Conservation (phyloP, 1,139 yeast species). For the Hansenula sp. region DNA sequence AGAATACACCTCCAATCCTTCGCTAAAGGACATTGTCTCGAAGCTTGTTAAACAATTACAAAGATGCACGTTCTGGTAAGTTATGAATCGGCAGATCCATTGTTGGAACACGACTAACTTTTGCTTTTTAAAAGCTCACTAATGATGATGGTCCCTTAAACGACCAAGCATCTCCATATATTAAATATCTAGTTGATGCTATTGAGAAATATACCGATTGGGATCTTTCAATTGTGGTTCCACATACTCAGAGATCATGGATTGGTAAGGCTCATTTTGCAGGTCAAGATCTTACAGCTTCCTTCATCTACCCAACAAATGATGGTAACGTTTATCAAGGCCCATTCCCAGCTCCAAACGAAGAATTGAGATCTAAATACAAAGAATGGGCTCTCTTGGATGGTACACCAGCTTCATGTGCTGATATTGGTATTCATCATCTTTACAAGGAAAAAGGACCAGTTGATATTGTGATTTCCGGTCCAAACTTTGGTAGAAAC, state of each 20-base stretch:
- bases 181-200: conserved; percentile 75
- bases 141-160: conserved; percentile 97
- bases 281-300: conserved; percentile 66
- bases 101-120: background rate
- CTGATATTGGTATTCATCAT: conserved; percentile 85
- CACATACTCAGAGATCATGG: conserved; percentile 85
- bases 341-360: conserved; percentile 54
- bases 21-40: too few species aligned
- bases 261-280: conserved; percentile 97
- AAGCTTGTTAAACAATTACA: too few species aligned
- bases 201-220: conserved; percentile 64
- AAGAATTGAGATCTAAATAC: conserved; percentile 30
- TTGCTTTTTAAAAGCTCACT: conserved; percentile 40
- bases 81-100: too few species aligned
- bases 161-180: conserved; percentile 77
- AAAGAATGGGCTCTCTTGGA: conserved; percentile 85
- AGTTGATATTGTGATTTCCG: conserved; percentile 83
- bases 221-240: conserved; percentile 82
- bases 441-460: conserved; percentile 51
- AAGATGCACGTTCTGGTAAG: background rate
- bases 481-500: conserved; percentile 94
- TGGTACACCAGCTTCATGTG: conserved; percentile 95
- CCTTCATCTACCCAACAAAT: conserved; percentile 55
- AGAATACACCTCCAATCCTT: too few species aligned
- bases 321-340: conserved; percentile 57